These are phyloP conservation scores for Senecio squalidus DNA, from an alignment of 140 eudicot species.

Conservation along the genomic window DNA sequence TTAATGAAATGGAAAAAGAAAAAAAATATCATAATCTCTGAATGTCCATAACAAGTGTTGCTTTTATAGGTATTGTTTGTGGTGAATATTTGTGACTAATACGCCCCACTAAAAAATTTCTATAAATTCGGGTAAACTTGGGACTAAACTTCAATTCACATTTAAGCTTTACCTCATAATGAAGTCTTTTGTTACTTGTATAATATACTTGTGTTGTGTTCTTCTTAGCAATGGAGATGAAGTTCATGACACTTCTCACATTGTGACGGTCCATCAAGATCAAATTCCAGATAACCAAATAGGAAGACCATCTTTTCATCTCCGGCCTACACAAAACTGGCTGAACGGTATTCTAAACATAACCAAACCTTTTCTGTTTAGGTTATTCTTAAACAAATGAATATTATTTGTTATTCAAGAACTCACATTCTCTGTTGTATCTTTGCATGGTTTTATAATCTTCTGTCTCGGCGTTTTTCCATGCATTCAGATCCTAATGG, in stretches of 20 bases:
- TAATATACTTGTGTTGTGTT: conserved; percentile 20
- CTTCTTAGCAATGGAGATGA: conserved; percentile 13
- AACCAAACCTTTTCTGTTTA: background rate
- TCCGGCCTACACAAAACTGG: conserved; percentile 32
- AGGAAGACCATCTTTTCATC: conserved; percentile 27
- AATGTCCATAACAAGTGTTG: background rate
- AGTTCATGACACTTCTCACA: conserved; percentile 5
- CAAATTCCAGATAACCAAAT: conserved; percentile 9
- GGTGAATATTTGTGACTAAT: background rate
- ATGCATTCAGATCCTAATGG: conserved; percentile 38
- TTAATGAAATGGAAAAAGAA: too few relatives aligned
- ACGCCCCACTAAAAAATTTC: background rate
- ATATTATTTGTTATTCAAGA: background rate
- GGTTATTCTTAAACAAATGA: background rate
- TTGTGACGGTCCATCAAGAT: background rate
- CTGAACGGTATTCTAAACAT: conserved; percentile 21
- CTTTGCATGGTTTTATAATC: conserved; percentile 27
- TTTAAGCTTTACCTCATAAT: conserved; percentile 9
- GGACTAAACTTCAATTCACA: conserved; percentile 9
- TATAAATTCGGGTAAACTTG: conserved; percentile 8
- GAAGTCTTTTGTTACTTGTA: conserved; percentile 7
- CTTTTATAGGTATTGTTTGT: background rate
- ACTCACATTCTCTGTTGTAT: conserved; percentile 10
- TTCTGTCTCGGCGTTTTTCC: background rate
- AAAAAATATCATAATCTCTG: background rate